Evolutionary conservation across 2,329 filamentous ascomycete genomes (phyloP).

Genomic region (Sordariomycetes sp.): DNA sequence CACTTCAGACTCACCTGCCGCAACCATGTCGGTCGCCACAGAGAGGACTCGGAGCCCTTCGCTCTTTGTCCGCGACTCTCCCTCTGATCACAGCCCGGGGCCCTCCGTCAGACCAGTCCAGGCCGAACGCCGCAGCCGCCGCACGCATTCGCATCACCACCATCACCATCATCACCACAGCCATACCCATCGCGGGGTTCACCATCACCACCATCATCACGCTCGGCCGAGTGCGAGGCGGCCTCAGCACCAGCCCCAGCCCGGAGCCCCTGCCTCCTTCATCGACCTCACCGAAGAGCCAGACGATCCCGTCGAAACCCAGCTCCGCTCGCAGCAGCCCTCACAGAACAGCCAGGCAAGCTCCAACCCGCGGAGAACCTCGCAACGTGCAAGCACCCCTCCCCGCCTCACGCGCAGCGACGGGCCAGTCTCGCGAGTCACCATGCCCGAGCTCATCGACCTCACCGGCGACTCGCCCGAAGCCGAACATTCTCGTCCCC

Average conservation of each 20-base stretch:
- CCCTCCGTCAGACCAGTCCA: not conserved
- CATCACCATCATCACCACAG: conserved; percentile 2
- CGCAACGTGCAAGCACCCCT: conserved; percentile 22
- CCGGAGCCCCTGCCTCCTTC: conserved; percentile 10
- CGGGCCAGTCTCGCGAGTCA: conserved; percentile 16
- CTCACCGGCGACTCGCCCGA: conserved; percentile 37
- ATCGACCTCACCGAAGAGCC: conserved; percentile 44
- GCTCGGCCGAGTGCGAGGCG: not conserved
- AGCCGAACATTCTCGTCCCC: conserved; percentile 14
- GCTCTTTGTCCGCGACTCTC: too few species aligned
- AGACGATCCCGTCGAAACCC: conserved; percentile 29
- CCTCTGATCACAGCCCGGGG: too few species aligned
- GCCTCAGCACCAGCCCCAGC: not conserved
- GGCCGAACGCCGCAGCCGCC: not conserved
- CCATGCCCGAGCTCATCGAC: conserved; percentile 32
- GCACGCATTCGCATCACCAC: not conserved
- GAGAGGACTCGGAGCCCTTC: too few species aligned
- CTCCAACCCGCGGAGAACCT: conserved; percentile 28
- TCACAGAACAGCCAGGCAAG: conserved; percentile 9
- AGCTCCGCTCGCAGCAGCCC: not conserved
- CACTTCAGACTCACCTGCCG: too few species aligned
- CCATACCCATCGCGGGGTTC: not conserved
- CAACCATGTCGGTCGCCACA: too few species aligned
- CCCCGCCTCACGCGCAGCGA: conserved; percentile 35
- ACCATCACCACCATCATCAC: not conserved